Base-by-base conservation (phyloP, 1,284 basidiomycete genomes). In the Heterobasidion annosum region DNA sequence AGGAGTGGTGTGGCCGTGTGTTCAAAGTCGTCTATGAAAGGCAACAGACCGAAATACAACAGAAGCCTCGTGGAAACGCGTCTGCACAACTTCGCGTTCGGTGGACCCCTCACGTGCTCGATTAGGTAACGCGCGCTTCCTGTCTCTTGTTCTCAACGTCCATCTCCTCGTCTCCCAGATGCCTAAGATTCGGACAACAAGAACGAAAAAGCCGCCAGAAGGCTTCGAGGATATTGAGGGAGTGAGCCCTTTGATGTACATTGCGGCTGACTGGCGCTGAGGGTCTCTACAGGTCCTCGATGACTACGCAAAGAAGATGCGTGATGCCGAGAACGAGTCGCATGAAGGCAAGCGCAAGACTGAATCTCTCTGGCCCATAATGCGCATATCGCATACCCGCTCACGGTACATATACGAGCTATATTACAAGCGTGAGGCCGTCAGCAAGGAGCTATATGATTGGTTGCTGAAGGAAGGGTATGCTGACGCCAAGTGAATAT, bases 391-490 rank as follows among this genome's bases (percentile, higher is more conserved):
- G 12, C 96, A 99, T 70, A 91, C 93, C 9, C 85, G 96, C 50
- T 95, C 92, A 52, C 79, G 94, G 59, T 99, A 99, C 73, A 93
- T 99, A 60, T 99, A 98, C 69, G 97, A 99, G 70, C 79, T 99
- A 56, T 99, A 97, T 74, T 98, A 99, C 78, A 98, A 98, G 72
- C 86, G 96, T 43, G 95, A 99, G 70, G 93, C 94, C 13, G 93
- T 99, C 65, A 89, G 85, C 61, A 85, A 81, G 64, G 91, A 97
- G 68, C 74, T 99, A 51, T 99, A 99, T 68, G 96, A 99, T 72
- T 99, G 97, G 97, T 72, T 99, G 56, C 68, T 99, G 65, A 98
- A 98, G 75, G 90, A 99, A 70, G 92, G 92, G 12, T 99, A 98
- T 70, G 97, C 92, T 10, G 97, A 99, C 69, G 88, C 89, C 49